Evolutionary conservation across 192 early-diverging fungal genomes (phyloP).

Genomic region (Coemansia sp.): DNA sequence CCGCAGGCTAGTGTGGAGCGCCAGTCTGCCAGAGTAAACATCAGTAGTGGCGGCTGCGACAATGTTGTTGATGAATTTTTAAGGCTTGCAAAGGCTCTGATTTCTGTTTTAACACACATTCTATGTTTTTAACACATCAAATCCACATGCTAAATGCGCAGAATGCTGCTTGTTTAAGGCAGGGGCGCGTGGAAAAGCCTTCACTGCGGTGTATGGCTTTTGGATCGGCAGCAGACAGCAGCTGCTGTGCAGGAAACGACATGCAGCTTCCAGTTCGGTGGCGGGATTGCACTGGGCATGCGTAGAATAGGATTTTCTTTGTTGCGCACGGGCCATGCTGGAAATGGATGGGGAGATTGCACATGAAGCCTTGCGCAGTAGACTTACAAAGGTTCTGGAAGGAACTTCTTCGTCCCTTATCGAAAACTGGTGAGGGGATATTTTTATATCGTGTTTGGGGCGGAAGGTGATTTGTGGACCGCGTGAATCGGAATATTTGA

Average conservation of each 20-base stretch:
- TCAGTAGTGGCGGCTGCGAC: not conserved
- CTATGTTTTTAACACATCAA: not conserved
- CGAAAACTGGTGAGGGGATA: not conserved
- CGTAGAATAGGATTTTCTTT: not conserved
- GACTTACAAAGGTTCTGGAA: not conserved
- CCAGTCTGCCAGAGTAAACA: constrained; percentile 2
- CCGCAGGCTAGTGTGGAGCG: constrained; percentile 38
- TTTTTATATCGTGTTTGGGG: not conserved
- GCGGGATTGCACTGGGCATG: not conserved
- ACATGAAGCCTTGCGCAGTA: not conserved
- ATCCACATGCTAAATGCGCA: not conserved
- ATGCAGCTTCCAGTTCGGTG: not conserved
- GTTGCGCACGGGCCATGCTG: not conserved
- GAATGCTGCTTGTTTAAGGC: constrained; percentile 2
- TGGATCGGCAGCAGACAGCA: not conserved
- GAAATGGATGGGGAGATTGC: not conserved
- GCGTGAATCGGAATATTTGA: not conserved
- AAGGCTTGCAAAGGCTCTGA: not conserved
- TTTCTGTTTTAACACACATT: not conserved
- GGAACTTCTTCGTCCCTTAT: no score
- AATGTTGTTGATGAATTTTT: not conserved
- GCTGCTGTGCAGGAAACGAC: not conserved
- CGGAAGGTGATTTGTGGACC: not conserved
- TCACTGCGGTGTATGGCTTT: not conserved
- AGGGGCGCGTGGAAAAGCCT: constrained; percentile 8